Conservation (phyloP, 2,329 filamentous ascomycete species). For the Aureobasidium pullulans region DNA sequence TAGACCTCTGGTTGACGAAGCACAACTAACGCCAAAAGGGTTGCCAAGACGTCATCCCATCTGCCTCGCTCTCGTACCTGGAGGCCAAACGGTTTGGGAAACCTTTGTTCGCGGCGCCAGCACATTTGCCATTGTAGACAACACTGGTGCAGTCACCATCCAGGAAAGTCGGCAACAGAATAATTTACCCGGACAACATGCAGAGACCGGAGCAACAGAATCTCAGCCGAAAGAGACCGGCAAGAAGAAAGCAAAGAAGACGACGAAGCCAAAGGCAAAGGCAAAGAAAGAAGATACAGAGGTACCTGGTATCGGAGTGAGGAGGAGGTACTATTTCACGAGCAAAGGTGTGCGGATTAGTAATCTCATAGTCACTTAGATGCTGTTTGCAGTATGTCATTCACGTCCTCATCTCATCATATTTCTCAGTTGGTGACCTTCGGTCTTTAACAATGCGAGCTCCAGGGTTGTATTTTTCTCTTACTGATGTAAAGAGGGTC, state of each 20-base stretch:
- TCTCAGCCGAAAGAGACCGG: conserved; percentile 13
- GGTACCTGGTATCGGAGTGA: conserved; percentile 58
- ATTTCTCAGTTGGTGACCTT: too few species aligned
- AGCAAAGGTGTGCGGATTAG: conserved; percentile 72
- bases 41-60: conserved; percentile 64
- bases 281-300: conserved; percentile 33
- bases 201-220: not conserved
- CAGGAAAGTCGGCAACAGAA: not conserved
- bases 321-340: conserved; percentile 70
- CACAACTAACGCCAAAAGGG: conserved; percentile 64
- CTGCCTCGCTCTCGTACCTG: conserved; percentile 75
- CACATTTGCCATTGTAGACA: conserved; percentile 19
- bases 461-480: too few species aligned
- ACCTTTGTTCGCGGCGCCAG: conserved; percentile 52
- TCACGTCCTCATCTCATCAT: too few species aligned
- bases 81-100: conserved; percentile 58
- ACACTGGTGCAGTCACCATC: conserved; percentile 16
- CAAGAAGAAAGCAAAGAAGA: conserved; percentile 14
- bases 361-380: conserved; percentile 49
- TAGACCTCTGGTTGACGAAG: conserved; percentile 66
- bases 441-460: too few species aligned
- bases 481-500: too few species aligned
- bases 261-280: conserved; percentile 55
- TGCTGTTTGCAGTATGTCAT: too few species aligned
- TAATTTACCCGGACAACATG: not conserved